phyloP scores from a whole-genome alignment of 495 filamentous ascomycete species.

The Parmelia sp. region DNA sequence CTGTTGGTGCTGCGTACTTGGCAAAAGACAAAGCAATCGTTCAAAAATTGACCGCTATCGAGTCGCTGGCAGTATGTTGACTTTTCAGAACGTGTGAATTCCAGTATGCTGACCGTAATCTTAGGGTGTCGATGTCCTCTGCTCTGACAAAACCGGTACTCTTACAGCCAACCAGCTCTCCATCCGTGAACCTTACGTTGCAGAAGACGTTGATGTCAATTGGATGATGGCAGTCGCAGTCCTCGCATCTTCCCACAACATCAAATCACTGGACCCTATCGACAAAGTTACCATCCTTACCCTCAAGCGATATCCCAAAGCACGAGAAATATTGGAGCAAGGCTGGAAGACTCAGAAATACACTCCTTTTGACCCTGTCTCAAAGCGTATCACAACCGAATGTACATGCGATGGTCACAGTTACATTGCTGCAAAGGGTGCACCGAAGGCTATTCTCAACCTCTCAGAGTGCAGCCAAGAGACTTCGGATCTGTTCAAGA shows the following conservation, averaged over 20 bases:
- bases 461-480: slow-evolving; percentile 59
- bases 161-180: slow-evolving; percentile 69
- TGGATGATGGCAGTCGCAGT: slow-evolving; percentile 76
- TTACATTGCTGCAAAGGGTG: slow-evolving; percentile 66
- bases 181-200: slow-evolving; percentile 69
- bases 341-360: slow-evolving; percentile 71
- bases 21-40: slow-evolving; percentile 95
- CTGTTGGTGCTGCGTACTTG: slow-evolving; percentile 88
- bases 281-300: slow-evolving; percentile 72
- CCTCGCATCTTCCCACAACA: slow-evolving; percentile 68
- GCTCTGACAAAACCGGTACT: slow-evolving; percentile 85
- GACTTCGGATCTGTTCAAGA: slow-evolving; percentile 57
- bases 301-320: slow-evolving; percentile 67
- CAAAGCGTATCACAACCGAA: slow-evolving; percentile 67
- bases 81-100: slow-evolving; percentile 15
- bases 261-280: slow-evolving; percentile 71
- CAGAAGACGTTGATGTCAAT: slow-evolving; percentile 69
- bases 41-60: slow-evolving; percentile 91
- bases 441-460: slow-evolving; percentile 65
- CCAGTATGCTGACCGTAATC: slow-evolving; percentile 5
- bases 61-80: slow-evolving; percentile 67
- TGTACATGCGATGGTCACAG: slow-evolving; percentile 60
- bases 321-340: slow-evolving; percentile 59
- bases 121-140: slow-evolving; percentile 86
- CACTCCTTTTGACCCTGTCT: slow-evolving; percentile 72